Base-by-base conservation (phyloP, 1,139 yeast genomes). In the Taphrina deformans region DNA sequence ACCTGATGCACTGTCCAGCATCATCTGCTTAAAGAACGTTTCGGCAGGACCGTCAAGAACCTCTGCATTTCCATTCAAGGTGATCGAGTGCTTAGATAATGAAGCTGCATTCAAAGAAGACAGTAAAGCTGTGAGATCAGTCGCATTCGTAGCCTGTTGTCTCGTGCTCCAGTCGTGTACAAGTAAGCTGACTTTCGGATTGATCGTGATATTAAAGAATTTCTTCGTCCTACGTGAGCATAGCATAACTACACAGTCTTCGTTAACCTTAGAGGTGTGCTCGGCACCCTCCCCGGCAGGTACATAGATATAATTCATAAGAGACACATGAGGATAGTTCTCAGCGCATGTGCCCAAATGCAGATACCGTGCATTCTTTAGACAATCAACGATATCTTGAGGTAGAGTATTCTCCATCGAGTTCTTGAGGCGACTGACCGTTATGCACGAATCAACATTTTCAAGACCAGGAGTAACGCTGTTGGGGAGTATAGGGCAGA, bases 301-400 rank as follows among this genome's bases (percentile, higher is more conserved):
- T 10, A 85, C 74, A 70, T 85, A 89, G 3, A 93, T 85, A 74
- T 88, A 91, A 75, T 89, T 91, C 97, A 91, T 91, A 70, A 91
- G 80, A 12, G 93, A 83, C 1, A 90, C 96, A 70, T 91, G 95
- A 6, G 97, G 97, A 66, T 86, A 82, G 62, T 85, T 78, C 27
- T 79, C 75, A 59, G 80, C 77, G 67, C 88, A 83, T 1, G 97
- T 91, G 7, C 92, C 97, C 62, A 91, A 79, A 75, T 91, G 97
- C 51, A 91, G 83, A 74, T 62, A 62, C 9, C 62, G 50, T 21
- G 62, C 62, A 55, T 62, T 46, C 44, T 55, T 55, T 21, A 62
- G 56, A 44, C 65, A 62, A 21, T 46, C 40, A 35, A 62, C 62
- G 24, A 62, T 61, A 21, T 62, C 65, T 14, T 35, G 44, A 2